Conservation (phyloP, 495 filamentous ascomycete genomes). For the Neurospora sp. region DNA sequence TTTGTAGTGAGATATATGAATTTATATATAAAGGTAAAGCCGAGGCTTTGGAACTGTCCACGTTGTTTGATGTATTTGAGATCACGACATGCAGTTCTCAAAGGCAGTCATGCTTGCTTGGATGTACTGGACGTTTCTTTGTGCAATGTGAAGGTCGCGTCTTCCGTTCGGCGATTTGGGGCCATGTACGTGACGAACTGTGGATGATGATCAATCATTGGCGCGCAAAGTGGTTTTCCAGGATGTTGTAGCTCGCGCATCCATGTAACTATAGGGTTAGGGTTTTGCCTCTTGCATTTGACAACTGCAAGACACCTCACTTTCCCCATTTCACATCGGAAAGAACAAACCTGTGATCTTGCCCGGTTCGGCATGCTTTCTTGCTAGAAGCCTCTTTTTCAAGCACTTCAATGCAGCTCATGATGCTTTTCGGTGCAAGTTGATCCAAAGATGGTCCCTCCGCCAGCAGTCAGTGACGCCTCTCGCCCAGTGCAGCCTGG, state of each 20-base stretch:
- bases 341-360: neutral
- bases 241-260: neutral
- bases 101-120: neutral
- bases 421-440: neutral
- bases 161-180: neutral
- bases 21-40: neutral
- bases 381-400: neutral
- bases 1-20: neutral
- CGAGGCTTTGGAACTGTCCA: neutral
- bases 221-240: neutral
- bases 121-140: neutral
- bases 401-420: neutral
- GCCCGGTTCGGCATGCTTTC: neutral
- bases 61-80: neutral
- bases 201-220: neutral
- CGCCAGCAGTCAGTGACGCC: neutral
- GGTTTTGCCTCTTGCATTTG: neutral
- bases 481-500: neutral
- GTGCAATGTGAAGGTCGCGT: neutral
- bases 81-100: neutral
- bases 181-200: neutral
- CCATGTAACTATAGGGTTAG: neutral
- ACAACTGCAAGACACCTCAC: neutral
- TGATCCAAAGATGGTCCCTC: neutral
- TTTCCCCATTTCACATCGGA: neutral